Conservation (phyloP, 345 rosid genomes). For the Linum tenue region DNA sequence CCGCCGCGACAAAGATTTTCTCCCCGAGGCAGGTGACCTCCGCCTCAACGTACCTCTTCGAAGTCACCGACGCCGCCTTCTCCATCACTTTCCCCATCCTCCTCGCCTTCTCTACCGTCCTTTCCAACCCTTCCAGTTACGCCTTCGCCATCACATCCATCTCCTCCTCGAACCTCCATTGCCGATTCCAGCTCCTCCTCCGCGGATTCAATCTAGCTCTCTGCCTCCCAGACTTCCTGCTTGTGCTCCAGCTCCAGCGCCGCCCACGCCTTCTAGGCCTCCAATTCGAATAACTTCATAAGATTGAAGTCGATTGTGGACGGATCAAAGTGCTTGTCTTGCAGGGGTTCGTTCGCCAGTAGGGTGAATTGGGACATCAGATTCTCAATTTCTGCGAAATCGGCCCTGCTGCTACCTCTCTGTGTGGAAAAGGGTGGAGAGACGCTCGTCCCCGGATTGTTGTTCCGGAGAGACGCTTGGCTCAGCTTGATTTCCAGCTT, state of each 20-base stretch:
- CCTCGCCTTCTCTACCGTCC: not conserved
- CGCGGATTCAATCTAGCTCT: conserved; percentile 8
- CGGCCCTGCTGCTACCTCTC: too few species aligned
- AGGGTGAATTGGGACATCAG: conserved; percentile 64
- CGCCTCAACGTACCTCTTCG: conserved; percentile 64
- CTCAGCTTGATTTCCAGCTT: too few species aligned
- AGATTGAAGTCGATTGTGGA: conserved; percentile 63
- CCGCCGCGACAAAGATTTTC: too few species aligned
- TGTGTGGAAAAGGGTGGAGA: too few species aligned
- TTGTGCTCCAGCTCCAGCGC: conserved; percentile 44
- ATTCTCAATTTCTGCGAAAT: conserved; percentile 44
- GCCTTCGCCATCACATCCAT: not conserved
- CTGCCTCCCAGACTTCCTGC: conserved; percentile 38
- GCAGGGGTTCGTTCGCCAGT: conserved; percentile 59
- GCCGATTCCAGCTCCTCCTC: conserved; percentile 28
- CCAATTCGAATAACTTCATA: conserved; percentile 71
- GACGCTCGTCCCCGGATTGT: too few species aligned
- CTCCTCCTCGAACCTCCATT: conserved; percentile 5
- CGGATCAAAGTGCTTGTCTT: conserved; percentile 69
- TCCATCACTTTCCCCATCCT: conserved; percentile 6
- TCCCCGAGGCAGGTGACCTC: conserved; percentile 63
- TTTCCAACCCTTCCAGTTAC: not conserved
- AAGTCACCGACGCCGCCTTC: conserved; percentile 42
- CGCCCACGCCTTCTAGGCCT: conserved; percentile 80
- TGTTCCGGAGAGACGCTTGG: too few species aligned